These are phyloP conservation scores for Phytophthora meadii DNA, from an alignment of 352 stramenopile species.

Conservation along the genomic window DNA sequence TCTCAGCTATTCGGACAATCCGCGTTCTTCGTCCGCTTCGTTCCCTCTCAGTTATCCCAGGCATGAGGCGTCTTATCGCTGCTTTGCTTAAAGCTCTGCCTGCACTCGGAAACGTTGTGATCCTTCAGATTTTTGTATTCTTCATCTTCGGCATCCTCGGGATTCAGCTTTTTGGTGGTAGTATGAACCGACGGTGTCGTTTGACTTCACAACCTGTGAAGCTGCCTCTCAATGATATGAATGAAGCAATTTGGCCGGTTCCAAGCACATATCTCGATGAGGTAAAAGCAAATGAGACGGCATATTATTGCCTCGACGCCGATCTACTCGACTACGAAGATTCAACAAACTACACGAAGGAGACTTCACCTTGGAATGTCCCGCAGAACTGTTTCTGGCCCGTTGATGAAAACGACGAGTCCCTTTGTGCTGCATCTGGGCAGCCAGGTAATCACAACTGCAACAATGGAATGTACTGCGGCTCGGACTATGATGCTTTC, in stretches of 20 bases:
- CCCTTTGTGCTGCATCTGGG: conserved; percentile 64
- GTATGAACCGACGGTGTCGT: conserved; percentile 83
- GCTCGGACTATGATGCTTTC: conserved; percentile 74
- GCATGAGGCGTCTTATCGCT: conserved; percentile 80
- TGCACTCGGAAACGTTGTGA: conserved; percentile 88
- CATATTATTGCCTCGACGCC: conserved; percentile 48
- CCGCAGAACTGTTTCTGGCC: conserved; percentile 93
- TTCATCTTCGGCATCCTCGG: conserved; percentile 92
- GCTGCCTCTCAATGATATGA: conserved; percentile 43
- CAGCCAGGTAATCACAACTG: conserved; percentile 69
- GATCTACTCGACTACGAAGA: conserved; percentile 66
- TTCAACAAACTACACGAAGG: conserved; percentile 53
- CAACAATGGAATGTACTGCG: conserved; percentile 45
- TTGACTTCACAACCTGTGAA: conserved; percentile 80
- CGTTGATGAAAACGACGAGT: conserved; percentile 79
- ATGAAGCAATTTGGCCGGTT: conserved; percentile 59
- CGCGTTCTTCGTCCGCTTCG: conserved; percentile 89
- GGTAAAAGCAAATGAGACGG: conserved; percentile 43
- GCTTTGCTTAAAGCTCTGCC: conserved; percentile 87
- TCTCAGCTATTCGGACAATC: conserved; percentile 87
- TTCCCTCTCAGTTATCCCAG: conserved; percentile 88
- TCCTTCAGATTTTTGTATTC: conserved; percentile 92
- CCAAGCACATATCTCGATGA: conserved; percentile 49
- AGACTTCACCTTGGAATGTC: conserved; percentile 70
- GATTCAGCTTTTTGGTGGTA: conserved; percentile 88